Conservation (phyloP, 441 rosid genomes). For the Adansonia gregorii region DNA sequence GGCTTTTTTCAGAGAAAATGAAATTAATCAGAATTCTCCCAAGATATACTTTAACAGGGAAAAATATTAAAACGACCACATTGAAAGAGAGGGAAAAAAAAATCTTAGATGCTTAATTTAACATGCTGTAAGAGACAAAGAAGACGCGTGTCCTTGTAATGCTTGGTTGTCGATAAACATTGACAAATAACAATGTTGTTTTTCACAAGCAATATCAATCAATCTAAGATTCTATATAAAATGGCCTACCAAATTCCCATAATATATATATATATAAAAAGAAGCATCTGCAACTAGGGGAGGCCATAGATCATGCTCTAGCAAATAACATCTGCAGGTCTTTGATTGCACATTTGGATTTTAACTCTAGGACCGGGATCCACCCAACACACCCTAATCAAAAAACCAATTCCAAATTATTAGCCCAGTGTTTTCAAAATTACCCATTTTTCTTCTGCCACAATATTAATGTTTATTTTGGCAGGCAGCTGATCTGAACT, state of each 20-base stretch:
- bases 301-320: neutral
- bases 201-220: constrained; percentile 20
- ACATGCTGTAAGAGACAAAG: constrained; percentile 5
- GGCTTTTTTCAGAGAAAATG: neutral
- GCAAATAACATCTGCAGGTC: constrained; percentile 11
- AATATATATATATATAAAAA: neutral
- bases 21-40: neutral
- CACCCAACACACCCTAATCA: constrained; percentile 24
- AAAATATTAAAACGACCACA: neutral
- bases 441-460: neutral
- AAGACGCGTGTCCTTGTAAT: constrained; percentile 24
- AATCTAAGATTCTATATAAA: constrained; percentile 22
- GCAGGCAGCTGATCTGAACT: neutral
- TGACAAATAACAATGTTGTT: constrained; percentile 12
- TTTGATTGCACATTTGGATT: constrained; percentile 36
- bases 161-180: constrained; percentile 24
- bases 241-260: constrained; percentile 25
- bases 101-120: constrained; percentile 2
- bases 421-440: neutral
- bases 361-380: constrained; percentile 20
- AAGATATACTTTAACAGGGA: neutral
- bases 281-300: neutral
- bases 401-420: constrained; percentile 14
- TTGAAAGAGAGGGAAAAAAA: neutral
- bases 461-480: neutral